Evolutionary conservation across 805 yeast genomes (phyloP).

Genomic region (Saturnispora serradocipensis): DNA sequence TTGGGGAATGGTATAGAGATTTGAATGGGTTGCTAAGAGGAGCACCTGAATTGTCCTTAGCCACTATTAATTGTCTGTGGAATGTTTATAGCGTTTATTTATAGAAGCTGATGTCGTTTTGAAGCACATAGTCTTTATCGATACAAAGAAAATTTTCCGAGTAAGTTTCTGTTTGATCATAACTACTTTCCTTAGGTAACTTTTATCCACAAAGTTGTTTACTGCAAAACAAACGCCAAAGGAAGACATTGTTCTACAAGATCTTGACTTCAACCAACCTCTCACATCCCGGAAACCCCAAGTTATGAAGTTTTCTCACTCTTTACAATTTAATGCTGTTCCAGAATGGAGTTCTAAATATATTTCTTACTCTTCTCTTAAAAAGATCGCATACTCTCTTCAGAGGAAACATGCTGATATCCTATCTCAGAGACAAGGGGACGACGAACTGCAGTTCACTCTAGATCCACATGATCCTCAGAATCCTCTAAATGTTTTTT

Average conservation of each 20-base stretch:
- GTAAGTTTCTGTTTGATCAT: background rate
- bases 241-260: constrained; percentile 3
- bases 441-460: constrained; percentile 23
- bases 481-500: constrained; percentile 52
- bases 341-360: constrained; percentile 96
- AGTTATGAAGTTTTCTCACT: constrained; percentile 86
- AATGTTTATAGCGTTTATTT: constrained; percentile 40
- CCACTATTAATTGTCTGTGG: constrained; percentile 50
- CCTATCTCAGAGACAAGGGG: constrained; percentile 16
- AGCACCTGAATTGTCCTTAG: constrained; percentile 31
- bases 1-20: constrained; percentile 53
- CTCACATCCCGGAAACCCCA: background rate
- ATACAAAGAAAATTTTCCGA: background rate
- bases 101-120: background rate
- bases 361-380: constrained; percentile 80
- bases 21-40: constrained; percentile 47
- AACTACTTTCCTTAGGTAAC: background rate
- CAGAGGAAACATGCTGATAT: constrained; percentile 50
- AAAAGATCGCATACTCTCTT: constrained; percentile 72
- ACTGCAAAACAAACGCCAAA: background rate
- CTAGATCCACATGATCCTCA: constrained; percentile 25
- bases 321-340: constrained; percentile 92
- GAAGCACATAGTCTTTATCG: background rate
- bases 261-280: background rate
- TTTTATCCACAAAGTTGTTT: background rate